These are phyloP conservation scores for Davidsoniella virescens DNA, from an alignment of 2,329 filamentous ascomycete genomes.

Conservation along the genomic window DNA sequence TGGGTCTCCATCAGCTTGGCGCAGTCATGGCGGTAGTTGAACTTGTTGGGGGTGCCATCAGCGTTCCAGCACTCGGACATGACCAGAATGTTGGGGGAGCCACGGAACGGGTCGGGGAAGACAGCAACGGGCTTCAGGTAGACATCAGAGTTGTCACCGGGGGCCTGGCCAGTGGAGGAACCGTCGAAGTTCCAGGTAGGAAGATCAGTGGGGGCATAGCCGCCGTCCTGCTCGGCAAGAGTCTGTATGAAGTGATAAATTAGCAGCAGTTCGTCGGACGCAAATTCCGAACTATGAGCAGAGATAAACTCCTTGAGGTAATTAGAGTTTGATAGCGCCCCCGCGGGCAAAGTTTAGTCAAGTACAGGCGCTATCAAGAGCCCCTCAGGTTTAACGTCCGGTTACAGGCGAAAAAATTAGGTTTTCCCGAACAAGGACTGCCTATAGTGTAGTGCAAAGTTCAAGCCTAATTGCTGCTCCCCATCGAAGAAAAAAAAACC, in stretches of 20 bases:
- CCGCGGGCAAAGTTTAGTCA: no score
- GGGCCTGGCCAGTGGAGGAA: constrained; percentile 81
- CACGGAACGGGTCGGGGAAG: constrained; percentile 84
- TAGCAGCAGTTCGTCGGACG: background rate
- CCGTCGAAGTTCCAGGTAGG: constrained; percentile 47
- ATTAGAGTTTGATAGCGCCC: background rate
- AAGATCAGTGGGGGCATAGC: constrained; percentile 34
- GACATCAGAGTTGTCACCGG: constrained; percentile 91
- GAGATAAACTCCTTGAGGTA: constrained; percentile 1
- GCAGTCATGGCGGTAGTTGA: constrained; percentile 91
- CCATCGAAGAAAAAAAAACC: no score
- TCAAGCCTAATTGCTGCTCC: no score
- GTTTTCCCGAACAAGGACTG: no score
- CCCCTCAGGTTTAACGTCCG: no score
- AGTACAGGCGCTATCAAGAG: no score
- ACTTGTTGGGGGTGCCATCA: constrained; percentile 93
- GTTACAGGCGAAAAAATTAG: no score
- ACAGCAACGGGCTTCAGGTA: constrained; percentile 83
- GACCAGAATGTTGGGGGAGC: constrained; percentile 81
- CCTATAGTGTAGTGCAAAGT: no score
- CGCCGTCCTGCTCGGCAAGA: constrained; percentile 27
- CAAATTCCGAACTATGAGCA: constrained; percentile 3
- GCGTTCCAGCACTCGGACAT: constrained; percentile 88
- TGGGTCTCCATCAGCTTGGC: constrained; percentile 80
- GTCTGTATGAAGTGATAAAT: constrained; percentile 23